Evolutionary conservation across 176 grass and related monocot genomes (phyloP).

Genomic region (Juncus inflexus): DNA sequence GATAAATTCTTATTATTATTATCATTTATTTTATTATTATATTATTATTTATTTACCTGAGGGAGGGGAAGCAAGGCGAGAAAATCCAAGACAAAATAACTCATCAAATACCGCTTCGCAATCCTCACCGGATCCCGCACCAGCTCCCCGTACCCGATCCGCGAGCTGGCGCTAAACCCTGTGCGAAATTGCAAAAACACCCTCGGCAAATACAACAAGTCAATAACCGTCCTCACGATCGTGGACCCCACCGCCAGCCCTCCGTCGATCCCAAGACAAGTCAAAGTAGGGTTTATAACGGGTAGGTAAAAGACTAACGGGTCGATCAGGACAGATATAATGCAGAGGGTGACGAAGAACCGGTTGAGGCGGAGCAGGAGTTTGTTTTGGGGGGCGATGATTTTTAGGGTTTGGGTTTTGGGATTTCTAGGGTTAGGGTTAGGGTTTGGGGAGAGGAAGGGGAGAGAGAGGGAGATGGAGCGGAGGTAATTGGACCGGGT

Average conservation of each 20-base stretch:
- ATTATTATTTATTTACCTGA: slow-evolving; percentile 42
- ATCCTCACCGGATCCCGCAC: slow-evolving; percentile 70
- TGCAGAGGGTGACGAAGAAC: slow-evolving; percentile 65
- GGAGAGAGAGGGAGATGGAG: slow-evolving; percentile 11
- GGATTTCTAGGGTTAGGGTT: slow-evolving; percentile 34
- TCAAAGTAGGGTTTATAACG: slow-evolving; percentile 29
- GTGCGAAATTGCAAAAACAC: slow-evolving; percentile 78
- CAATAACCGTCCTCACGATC: slow-evolving; percentile 64
- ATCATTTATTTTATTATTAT: too few species aligned
- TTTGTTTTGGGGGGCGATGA: slow-evolving; percentile 80
- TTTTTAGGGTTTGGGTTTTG: slow-evolving; percentile 29
- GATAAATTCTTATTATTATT: too few species aligned
- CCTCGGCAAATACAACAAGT: slow-evolving; percentile 60
- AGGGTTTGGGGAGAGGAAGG: slow-evolving; percentile 5
- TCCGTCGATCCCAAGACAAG: slow-evolving; percentile 64
- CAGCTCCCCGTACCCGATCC: slow-evolving; percentile 78
- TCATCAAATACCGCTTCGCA: slow-evolving; percentile 61
- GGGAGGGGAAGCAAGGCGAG: slow-evolving; percentile 80
- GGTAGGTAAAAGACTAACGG: slow-evolving; percentile 81
- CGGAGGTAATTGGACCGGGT: neutral
- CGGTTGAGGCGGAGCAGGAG: slow-evolving; percentile 62
- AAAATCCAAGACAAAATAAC: slow-evolving; percentile 63
- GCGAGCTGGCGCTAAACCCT: slow-evolving; percentile 71
- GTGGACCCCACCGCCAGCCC: slow-evolving; percentile 63
- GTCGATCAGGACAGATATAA: slow-evolving; percentile 79